These are phyloP conservation scores for Proliferodiscus dingleyae DNA, from an alignment of 2,329 filamentous ascomycete species.

Conservation along the genomic window DNA sequence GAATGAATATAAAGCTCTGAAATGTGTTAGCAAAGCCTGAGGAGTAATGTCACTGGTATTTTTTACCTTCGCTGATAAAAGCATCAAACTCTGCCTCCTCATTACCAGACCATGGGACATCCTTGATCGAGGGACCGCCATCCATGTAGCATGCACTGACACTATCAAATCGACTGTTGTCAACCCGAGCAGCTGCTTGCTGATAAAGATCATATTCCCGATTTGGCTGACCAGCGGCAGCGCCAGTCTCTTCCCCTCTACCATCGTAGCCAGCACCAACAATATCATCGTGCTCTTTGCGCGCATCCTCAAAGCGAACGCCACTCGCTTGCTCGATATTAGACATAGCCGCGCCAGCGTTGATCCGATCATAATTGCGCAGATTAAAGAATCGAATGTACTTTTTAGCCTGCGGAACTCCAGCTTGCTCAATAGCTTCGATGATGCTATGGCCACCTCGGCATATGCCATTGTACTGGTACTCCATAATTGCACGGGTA, in stretches of 20 bases:
- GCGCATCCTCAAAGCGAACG: constrained; percentile 62
- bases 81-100: constrained; percentile 53
- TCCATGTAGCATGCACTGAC: constrained; percentile 82
- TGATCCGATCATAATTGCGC: constrained; percentile 79
- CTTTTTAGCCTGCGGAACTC: constrained; percentile 60
- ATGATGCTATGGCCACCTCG: constrained; percentile 74
- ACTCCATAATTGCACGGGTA: constrained; percentile 84
- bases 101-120: constrained; percentile 50
- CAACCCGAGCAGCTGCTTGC: constrained; percentile 53
- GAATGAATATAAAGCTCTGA: constrained; percentile 56
- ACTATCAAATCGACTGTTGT: constrained; percentile 62
- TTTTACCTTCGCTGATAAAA: constrained; percentile 50
- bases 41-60: neutral
- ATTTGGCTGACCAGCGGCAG: constrained; percentile 31
- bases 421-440: constrained; percentile 59
- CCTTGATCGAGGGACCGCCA: constrained; percentile 62
- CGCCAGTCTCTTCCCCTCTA: constrained; percentile 33
- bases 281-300: constrained; percentile 57
- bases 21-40: neutral
- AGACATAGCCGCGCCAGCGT: constrained; percentile 58
- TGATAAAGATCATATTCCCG: constrained; percentile 56
- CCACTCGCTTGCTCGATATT: constrained; percentile 58
- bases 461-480: constrained; percentile 76
- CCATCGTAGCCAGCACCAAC: constrained; percentile 43
- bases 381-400: constrained; percentile 86